Evolutionary conservation across 176 grass and related monocot genomes (phyloP).

Genomic region (Areca catechu): DNA sequence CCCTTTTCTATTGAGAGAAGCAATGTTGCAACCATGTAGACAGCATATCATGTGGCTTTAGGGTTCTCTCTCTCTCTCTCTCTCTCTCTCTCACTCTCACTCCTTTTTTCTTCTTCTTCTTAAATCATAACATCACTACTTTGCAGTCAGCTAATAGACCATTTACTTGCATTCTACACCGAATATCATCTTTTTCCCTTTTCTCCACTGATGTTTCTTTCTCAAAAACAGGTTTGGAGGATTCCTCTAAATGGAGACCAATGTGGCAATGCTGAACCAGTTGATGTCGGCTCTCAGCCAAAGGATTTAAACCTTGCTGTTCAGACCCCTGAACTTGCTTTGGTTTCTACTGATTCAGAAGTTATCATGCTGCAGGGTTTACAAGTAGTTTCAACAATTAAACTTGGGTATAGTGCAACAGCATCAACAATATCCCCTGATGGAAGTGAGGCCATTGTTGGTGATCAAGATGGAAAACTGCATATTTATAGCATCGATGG

Average conservation of each 20-base stretch:
- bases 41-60: no score
- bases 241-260: conserved; percentile 62
- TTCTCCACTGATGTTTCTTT: conserved; percentile 3
- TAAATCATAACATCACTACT: no score
- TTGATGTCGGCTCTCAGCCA: conserved; percentile 84
- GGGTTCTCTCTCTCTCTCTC: no score
- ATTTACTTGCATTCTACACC: no score
- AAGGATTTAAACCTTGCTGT: conserved; percentile 63
- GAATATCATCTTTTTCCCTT: no score
- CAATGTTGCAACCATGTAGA: no score
- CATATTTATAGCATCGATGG: conserved; percentile 62
- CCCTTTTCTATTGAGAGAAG: no score
- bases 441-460: conserved; percentile 76
- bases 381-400: conserved; percentile 55
- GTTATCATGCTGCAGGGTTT: conserved; percentile 55
- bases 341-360: conserved; percentile 70
- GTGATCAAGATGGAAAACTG: conserved; percentile 87
- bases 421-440: conserved; percentile 71
- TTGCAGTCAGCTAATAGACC: no score
- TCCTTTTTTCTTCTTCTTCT: no score
- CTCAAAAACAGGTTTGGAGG: conserved; percentile 57
- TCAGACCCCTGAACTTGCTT: conserved; percentile 59
- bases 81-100: no score
- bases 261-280: conserved; percentile 69
- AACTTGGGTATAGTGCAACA: conserved; percentile 60